Conservation (phyloP, 305 asterid genomes). For the Stenogyne calaminthoides region DNA sequence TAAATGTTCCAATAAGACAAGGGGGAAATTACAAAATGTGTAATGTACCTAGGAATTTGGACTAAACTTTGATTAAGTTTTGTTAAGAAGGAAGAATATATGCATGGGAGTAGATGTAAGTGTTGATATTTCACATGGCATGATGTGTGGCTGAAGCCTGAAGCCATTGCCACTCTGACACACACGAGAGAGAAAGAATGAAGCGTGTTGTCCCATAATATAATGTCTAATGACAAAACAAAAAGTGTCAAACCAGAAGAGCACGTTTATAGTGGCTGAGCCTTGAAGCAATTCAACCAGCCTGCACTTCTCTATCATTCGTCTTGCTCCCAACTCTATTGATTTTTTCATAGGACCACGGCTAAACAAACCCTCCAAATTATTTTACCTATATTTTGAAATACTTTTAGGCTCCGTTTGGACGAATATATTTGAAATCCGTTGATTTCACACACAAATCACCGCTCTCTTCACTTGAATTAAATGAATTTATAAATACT, state of each 20-base stretch:
- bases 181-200: not conserved
- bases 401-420: no score
- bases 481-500: no score
- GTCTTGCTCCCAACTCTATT: no score
- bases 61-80: not conserved
- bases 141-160: conserved; percentile 33
- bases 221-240: conserved; percentile 1
- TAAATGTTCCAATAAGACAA: no score
- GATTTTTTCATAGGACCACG: no score
- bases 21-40: no score
- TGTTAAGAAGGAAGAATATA: not conserved
- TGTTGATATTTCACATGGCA: conserved; percentile 29
- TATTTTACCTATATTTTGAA: no score
- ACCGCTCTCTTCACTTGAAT: no score
- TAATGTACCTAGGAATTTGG: no score
- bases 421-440: no score
- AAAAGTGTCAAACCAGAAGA: conserved; percentile 3
- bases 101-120: conserved; percentile 9
- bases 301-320: not conserved
- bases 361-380: no score
- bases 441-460: no score
- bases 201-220: conserved; percentile 7
- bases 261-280: conserved; percentile 27
- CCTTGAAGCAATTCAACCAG: conserved; percentile 31
- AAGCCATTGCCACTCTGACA: conserved; percentile 13